These are phyloP conservation scores for Aureococcus anophagefferens DNA, from an alignment of 108 stramenopile genomes.

Conservation along the genomic window DNA sequence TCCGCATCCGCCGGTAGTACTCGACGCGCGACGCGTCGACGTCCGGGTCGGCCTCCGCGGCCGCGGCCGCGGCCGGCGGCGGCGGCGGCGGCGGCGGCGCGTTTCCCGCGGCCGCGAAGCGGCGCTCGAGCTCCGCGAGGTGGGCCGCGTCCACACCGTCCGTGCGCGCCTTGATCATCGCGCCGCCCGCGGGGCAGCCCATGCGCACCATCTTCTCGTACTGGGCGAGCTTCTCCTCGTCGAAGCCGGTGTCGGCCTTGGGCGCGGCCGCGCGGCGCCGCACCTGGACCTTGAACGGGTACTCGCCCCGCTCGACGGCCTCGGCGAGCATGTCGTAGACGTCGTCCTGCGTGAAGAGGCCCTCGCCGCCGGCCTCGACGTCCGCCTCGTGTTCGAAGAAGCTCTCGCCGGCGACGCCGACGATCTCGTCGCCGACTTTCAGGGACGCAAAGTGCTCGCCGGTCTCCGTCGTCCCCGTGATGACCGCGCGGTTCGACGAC, in stretches of 20 bases:
- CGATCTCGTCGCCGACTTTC: background rate
- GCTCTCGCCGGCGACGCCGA: background rate
- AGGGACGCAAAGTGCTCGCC: background rate
- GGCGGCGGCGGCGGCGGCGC: no score
- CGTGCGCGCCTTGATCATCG: background rate
- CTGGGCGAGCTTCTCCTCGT: background rate
- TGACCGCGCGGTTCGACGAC: background rate
- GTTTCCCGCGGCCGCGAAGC: no score
- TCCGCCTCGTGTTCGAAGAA: background rate
- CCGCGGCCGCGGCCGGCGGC: no score
- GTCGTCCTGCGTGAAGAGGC: background rate
- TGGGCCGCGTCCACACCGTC: background rate
- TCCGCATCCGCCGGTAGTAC: no score
- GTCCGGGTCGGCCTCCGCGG: no score
- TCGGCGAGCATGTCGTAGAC: background rate
- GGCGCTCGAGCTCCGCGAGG: no score
- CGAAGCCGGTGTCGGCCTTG: background rate
- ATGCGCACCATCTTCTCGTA: background rate
- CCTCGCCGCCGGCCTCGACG: background rate
- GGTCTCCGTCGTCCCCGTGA: background rate
- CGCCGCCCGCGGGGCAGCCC: background rate
- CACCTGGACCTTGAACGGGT: background rate
- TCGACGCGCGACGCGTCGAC: no score
- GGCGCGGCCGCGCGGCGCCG: background rate
- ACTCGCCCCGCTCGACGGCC: background rate